Evolutionary conservation across 768 basidiomycete species (phyloP).

Genomic region (Tylopilus sp.): DNA sequence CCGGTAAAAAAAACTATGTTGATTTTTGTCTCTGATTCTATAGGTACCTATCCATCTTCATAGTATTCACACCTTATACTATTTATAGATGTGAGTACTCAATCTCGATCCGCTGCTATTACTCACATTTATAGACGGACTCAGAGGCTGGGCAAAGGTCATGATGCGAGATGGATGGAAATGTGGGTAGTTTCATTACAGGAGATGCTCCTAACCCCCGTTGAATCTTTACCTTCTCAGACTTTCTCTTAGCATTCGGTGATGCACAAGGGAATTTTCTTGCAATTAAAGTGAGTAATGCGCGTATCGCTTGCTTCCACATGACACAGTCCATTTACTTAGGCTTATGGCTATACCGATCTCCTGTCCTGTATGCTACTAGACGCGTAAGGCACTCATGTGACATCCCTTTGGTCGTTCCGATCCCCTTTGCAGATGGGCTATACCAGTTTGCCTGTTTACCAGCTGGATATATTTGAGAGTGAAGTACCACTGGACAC

Average conservation of each 20-base stretch:
- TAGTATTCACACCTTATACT: conserved; percentile 84
- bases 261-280: conserved; percentile 87
- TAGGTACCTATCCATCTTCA: conserved; percentile 72
- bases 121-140: conserved; percentile 53
- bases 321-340: background rate
- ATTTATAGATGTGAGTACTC: conserved; percentile 70
- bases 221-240: conserved; percentile 34
- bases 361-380: conserved; percentile 89
- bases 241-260: conserved; percentile 72
- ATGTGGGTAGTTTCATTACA: conserved; percentile 45
- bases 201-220: background rate
- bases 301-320: background rate
- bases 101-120: background rate
- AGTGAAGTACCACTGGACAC: conserved; percentile 78
- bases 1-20: too few species aligned
- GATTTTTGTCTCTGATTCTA: background rate
- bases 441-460: conserved; percentile 81
- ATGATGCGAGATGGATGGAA: conserved; percentile 82
- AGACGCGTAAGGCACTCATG: conserved; percentile 62
- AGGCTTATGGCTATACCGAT: conserved; percentile 84
- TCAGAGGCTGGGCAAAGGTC: conserved; percentile 75
- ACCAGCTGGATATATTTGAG: conserved; percentile 80
- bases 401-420: background rate
- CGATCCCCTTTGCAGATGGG: conserved; percentile 54
- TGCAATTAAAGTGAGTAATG: conserved; percentile 59